Base-by-base conservation (phyloP, 768 basidiomycete genomes). In the Agrocybe chaxingu region DNA sequence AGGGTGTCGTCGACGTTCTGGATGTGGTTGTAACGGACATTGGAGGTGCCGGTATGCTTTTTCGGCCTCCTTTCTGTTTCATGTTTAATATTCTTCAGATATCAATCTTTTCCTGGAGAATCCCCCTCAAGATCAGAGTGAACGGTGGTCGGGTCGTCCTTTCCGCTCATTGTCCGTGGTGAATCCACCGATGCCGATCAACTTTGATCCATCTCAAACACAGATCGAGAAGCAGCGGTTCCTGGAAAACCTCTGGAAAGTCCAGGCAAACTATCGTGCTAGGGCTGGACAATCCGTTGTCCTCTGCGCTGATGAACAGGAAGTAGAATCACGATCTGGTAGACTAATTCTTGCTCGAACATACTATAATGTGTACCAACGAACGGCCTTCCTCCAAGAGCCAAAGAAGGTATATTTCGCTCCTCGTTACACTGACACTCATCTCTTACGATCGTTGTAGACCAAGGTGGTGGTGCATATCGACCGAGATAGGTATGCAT, bases 351-450 rank as follows among this genome's bases (percentile, higher is more conserved):
- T 79, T 45, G 92, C 91, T 11, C 78, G 84, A 51, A 85, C 90
- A n/a, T 96, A 87, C 65, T 95, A 84, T 70, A 94, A 95, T 60
- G 79, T 96, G 12, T 96, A 94, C 64, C 84, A 90, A 58, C 75
- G 89, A 37, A 87, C 81, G 8, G 84, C 85, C 3, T 93, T 89
- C 63, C 69, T 93, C 8, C 81, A 83, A 59, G 88, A 92, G 60
- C 70, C 70, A 3, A 87, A 82, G 68, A 95, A 95, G 81, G 93
- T 92, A 44, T 43, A 67, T 52, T 13, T 42, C 10, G 8, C 0
- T 37, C n/a, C 41, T 56, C 12, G 50, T 51, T 49, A 40, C 35
- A 13, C 13, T 16, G 11, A 38, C 42, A 41, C 47, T 42, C 40
- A 41, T 46, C 42, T n/a, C 51, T 50, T 8, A 45, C 44, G 12